These are phyloP conservation scores for Aquanectria penicillioides DNA, from an alignment of 2,329 filamentous ascomycete species.

Conservation along the genomic window DNA sequence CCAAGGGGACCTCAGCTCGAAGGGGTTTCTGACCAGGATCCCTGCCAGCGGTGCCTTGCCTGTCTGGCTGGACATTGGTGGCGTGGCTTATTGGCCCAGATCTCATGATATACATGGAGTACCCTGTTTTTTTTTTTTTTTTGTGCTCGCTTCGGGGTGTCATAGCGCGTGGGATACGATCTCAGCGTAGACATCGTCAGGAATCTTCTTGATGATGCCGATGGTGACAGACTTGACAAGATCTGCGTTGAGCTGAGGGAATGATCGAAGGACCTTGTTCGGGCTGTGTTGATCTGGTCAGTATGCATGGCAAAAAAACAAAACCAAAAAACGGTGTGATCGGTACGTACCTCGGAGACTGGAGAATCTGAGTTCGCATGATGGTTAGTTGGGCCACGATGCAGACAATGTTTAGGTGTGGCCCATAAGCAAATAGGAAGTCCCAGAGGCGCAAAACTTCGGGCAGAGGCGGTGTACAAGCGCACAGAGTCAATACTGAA, in stretches of 20 bases:
- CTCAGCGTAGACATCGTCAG: slow-evolving; percentile 88
- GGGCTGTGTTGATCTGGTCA: slow-evolving; percentile 68
- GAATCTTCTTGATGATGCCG: slow-evolving; percentile 88
- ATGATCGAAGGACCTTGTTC: slow-evolving; percentile 89
- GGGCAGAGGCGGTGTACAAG: slow-evolving; percentile 92
- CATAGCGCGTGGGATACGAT: slow-evolving; percentile 87
- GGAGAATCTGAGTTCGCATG: slow-evolving; percentile 84
- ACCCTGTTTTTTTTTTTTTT: not conserved
- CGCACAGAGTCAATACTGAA: slow-evolving; percentile 91
- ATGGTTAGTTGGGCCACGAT: slow-evolving; percentile 95
- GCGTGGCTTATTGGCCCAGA: not conserved
- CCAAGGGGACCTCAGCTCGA: slow-evolving; percentile 23
- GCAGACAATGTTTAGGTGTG: slow-evolving; percentile 93
- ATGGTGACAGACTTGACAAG: slow-evolving; percentile 87
- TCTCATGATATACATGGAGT: not conserved
- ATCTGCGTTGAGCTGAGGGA: slow-evolving; percentile 84
- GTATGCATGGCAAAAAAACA: not conserved
- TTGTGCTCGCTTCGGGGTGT: not conserved
- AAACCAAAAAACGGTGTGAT: not conserved
- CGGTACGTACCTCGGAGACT: slow-evolving; percentile 76
- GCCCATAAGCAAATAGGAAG: slow-evolving; percentile 94
- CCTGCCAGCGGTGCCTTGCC: slow-evolving; percentile 23
- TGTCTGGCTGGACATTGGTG: slow-evolving; percentile 7
- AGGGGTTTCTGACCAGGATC: slow-evolving; percentile 18
- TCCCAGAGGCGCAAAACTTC: slow-evolving; percentile 96